phyloP scores from a whole-genome alignment of 106 monocot genomes.

The Dioscorea dumetorum region DNA sequence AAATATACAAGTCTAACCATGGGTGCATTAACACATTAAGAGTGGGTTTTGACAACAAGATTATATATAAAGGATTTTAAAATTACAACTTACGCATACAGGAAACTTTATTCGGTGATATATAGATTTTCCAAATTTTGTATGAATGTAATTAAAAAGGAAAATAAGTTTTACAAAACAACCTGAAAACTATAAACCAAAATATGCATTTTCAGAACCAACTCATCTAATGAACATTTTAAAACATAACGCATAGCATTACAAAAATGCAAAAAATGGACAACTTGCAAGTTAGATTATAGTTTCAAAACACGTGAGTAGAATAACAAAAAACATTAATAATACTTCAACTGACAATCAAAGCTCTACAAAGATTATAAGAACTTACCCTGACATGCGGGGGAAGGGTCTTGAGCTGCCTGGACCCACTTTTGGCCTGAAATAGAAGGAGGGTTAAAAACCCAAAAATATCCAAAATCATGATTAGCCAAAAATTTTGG shows the following conservation, averaged over 20 bases:
- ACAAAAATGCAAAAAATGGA: background rate
- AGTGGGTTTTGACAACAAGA: no score
- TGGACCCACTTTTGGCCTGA: background rate
- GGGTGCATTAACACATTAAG: no score
- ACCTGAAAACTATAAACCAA: background rate
- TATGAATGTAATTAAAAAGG: no score
- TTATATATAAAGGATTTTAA: no score
- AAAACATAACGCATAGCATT: background rate
- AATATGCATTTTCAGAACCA: background rate
- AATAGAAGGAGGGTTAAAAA: background rate
- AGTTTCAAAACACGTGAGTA: background rate
- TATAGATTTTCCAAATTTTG: no score
- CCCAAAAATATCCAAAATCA: background rate
- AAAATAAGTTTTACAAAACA: no score
- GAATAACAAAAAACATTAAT: background rate
- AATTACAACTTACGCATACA: no score
- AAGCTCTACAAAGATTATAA: background rate
- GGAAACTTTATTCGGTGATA: no score
- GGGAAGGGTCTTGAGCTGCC: constrained; percentile 15
- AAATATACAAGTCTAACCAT: no score
- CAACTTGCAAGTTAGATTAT: background rate
- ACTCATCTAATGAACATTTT: background rate
- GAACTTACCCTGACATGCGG: constrained; percentile 25
- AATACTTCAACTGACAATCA: background rate
- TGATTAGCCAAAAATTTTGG: background rate